Conservation (phyloP, 2,329 filamentous ascomycete genomes). For the Fusarium drepaniforme region DNA sequence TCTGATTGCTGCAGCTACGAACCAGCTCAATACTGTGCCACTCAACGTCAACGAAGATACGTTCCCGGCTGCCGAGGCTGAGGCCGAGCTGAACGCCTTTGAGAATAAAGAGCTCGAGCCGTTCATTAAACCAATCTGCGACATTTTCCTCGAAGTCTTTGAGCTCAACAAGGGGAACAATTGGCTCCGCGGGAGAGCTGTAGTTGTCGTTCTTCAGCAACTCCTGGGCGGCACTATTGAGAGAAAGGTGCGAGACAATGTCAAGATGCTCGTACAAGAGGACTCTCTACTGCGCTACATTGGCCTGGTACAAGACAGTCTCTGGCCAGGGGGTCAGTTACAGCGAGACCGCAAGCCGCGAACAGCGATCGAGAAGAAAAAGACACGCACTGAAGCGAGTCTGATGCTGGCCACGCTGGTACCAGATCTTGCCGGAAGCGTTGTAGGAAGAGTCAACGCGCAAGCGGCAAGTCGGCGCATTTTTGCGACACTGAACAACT, state of each 20-base stretch:
- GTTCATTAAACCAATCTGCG: conserved; percentile 98
- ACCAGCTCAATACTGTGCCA: conserved; percentile 69
- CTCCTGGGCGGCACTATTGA: conserved; percentile 96
- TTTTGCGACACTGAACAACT: conserved; percentile 92
- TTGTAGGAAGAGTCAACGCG: conserved; percentile 93
- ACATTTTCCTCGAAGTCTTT: conserved; percentile 96
- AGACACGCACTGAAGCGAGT: conserved; percentile 87
- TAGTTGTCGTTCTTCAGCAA: conserved; percentile 96
- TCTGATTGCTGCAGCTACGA: conserved; percentile 81
- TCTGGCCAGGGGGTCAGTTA: conserved; percentile 83
- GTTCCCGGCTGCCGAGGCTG: conserved; percentile 77
- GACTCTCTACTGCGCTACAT: conserved; percentile 84
- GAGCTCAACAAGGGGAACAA: conserved; percentile 96
- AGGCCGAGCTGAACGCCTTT: conserved; percentile 93
- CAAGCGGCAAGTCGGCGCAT: conserved; percentile 89
- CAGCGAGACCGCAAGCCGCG: conserved; percentile 66
- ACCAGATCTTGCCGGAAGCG: conserved; percentile 91
- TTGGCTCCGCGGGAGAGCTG: conserved; percentile 94
- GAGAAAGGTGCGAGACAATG: conserved; percentile 90
- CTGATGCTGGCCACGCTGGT: conserved; percentile 90
- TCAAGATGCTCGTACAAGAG: conserved; percentile 80
- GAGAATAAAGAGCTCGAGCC: conserved; percentile 91
- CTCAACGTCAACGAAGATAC: conserved; percentile 65
- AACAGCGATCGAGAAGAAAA: conserved; percentile 79
- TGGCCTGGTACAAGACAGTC: conserved; percentile 75